phyloP scores from a whole-genome alignment of 495 filamentous ascomycete species.

The Penicillium coffeae region DNA sequence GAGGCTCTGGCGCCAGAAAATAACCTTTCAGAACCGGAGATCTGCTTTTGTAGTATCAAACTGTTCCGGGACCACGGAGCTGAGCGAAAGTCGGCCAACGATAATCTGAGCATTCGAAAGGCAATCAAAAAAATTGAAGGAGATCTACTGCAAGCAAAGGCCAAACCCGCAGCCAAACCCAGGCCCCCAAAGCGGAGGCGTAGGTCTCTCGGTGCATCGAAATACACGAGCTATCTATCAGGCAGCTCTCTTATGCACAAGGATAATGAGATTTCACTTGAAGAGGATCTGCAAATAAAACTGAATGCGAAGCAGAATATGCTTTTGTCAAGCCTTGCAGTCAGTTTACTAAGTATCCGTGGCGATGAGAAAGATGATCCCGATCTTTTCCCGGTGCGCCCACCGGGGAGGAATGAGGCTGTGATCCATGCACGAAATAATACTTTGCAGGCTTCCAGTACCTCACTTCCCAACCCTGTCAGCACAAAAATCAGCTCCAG shows the following conservation, averaged over 20 bases:
- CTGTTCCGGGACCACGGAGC: slow-evolving; percentile 96
- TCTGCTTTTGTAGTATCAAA: slow-evolving; percentile 93
- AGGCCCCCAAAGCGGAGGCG: slow-evolving; percentile 1
- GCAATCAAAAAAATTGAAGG: slow-evolving; percentile 79
- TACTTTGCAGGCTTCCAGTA: no score
- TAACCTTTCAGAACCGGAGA: slow-evolving; percentile 48
- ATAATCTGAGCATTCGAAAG: slow-evolving; percentile 86
- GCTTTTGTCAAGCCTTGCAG: slow-evolving; percentile 1
- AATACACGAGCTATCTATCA: no score
- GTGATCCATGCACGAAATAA: not conserved
- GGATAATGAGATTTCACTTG: not conserved
- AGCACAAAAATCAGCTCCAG: no score
- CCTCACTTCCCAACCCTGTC: not conserved
- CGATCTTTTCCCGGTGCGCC: not conserved
- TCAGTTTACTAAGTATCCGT: not conserved
- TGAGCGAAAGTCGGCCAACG: slow-evolving; percentile 91
- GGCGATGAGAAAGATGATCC: slow-evolving; percentile 3
- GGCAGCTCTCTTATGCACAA: not conserved
- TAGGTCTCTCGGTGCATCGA: not conserved
- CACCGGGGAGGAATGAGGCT: not conserved
- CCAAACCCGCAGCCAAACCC: not conserved
- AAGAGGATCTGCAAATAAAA: not conserved
- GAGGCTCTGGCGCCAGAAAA: slow-evolving; percentile 45
- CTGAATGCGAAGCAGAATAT: not conserved
- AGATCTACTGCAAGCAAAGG: not conserved